Conservation (phyloP, 2,329 filamentous ascomycete species). For the Ustilaginoidea virens region DNA sequence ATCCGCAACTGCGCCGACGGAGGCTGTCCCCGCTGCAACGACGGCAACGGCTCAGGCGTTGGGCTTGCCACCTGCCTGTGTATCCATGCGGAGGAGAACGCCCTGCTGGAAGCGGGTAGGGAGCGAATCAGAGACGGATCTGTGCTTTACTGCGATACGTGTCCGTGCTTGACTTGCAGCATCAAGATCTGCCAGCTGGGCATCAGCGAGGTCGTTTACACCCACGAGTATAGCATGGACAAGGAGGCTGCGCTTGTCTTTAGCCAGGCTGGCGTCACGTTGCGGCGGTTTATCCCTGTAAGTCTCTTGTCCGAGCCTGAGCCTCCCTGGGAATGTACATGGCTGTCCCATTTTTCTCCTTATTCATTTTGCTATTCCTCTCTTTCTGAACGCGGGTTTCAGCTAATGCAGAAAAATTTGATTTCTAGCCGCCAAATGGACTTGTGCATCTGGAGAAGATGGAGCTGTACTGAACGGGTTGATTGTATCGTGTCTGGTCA, state of each 20-base stretch:
- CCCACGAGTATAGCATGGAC: conserved; percentile 90
- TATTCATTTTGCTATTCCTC: conserved; percentile 2
- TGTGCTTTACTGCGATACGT: conserved; percentile 88
- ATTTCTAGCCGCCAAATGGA: conserved; percentile 42
- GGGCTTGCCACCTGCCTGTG: conserved; percentile 80
- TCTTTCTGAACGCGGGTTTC: too few relatives aligned
- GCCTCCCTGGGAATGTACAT: too few relatives aligned
- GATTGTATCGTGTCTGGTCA: too few relatives aligned
- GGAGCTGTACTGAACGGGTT: conserved; percentile 18
- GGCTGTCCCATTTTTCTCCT: background rate
- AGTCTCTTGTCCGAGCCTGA: too few relatives aligned
- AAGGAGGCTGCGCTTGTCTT: conserved; percentile 69
- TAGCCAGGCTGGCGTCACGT: conserved; percentile 61
- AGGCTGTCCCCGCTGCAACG: conserved; percentile 79
- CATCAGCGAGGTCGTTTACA: conserved; percentile 90
- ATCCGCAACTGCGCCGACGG: conserved; percentile 85
- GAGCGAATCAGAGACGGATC: conserved; percentile 74
- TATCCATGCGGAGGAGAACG: conserved; percentile 97
- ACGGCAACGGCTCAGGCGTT: conserved; percentile 50
- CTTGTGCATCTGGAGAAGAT: conserved; percentile 45
- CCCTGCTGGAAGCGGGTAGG: conserved; percentile 80
- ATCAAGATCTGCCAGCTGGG: conserved; percentile 98
- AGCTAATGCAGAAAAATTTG: background rate
- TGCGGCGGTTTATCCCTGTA: conserved; percentile 81
- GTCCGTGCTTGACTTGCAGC: conserved; percentile 91